These are phyloP conservation scores for Zygosaccharomyces pseudobailii DNA, from an alignment of 1,139 yeast genomes.

Conservation along the genomic window DNA sequence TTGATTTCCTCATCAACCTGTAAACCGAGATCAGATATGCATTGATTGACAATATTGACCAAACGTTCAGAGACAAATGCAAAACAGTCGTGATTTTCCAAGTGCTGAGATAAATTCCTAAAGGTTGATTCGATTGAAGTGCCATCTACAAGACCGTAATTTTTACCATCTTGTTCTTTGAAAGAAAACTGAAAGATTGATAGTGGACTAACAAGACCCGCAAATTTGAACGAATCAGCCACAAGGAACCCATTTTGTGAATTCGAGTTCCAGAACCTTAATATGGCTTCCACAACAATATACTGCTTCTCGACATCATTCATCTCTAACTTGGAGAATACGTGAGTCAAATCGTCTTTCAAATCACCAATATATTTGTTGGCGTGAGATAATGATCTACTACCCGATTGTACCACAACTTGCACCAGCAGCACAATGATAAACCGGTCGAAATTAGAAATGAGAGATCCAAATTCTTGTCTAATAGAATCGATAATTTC, in stretches of 20 bases:
- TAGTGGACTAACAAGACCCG: constrained; percentile 43
- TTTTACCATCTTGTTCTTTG: constrained; percentile 22
- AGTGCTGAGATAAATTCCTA: constrained; percentile 33
- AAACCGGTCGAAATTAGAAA: constrained; percentile 43
- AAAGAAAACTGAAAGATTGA: constrained; percentile 43
- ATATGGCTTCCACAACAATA: constrained; percentile 58
- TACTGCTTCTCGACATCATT: constrained; percentile 33
- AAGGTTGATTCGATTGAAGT: constrained; percentile 38
- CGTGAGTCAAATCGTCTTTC: constrained; percentile 46
- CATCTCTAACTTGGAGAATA: constrained; percentile 40
- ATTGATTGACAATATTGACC: constrained; percentile 38
- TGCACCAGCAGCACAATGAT: constrained; percentile 62
- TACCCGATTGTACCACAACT: constrained; percentile 75
- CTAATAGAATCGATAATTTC: constrained; percentile 35
- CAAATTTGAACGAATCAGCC: constrained; percentile 56
- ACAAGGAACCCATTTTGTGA: constrained; percentile 78
- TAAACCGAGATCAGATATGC: constrained; percentile 30
- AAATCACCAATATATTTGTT: constrained; percentile 62
- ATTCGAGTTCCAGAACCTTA: constrained; percentile 74
- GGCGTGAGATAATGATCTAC: constrained; percentile 85
- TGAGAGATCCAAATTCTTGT: constrained; percentile 28
- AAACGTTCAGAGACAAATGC: constrained; percentile 38
- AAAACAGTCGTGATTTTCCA: constrained; percentile 29
- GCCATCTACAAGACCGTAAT: constrained; percentile 35
- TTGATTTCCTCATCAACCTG: constrained; percentile 25